phyloP scores from a whole-genome alignment of 805 yeast species.

The Ogataea salicorniae region DNA sequence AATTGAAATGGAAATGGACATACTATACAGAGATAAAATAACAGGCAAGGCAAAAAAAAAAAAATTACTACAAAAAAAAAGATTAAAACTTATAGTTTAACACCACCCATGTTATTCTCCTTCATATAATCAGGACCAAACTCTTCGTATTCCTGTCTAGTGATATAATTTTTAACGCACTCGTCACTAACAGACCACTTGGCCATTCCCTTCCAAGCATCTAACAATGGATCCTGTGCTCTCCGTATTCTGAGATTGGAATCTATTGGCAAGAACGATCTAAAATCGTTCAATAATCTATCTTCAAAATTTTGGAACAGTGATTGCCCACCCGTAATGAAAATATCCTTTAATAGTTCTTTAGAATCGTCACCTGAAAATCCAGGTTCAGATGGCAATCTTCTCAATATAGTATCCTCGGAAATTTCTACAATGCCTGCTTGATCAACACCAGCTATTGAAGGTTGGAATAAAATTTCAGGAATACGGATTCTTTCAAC shows the following conservation, averaged over 20 bases:
- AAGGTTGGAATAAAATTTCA: constrained; percentile 87
- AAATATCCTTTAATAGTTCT: constrained; percentile 56
- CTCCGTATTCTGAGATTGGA: constrained; percentile 53
- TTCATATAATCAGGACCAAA: constrained; percentile 85
- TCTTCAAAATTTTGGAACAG: constrained; percentile 57
- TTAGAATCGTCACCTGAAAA: constrained; percentile 47
- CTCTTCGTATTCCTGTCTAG: constrained; percentile 76
- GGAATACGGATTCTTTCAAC: constrained; percentile 90
- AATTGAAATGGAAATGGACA: too few relatives aligned
- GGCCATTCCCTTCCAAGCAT: constrained; percentile 95
- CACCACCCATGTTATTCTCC: constrained; percentile 70
- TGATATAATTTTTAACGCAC: constrained; percentile 42
- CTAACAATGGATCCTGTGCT: constrained; percentile 66
- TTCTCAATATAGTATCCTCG: constrained; percentile 56
- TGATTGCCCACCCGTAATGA: constrained; percentile 84
- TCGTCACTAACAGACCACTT: constrained; percentile 57
- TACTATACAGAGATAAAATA: neutral
- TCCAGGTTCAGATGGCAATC: constrained; percentile 50
- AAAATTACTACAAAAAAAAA: neutral
- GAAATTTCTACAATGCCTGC: constrained; percentile 85
- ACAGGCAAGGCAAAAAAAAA: neutral
- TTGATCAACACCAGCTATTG: constrained; percentile 91
- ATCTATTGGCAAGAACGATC: constrained; percentile 63
- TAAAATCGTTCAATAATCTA: constrained; percentile 67
- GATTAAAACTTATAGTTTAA: constrained; percentile 13